phyloP scores from a whole-genome alignment of 306 rosid species.

The Lathyrus tuberosus region DNA sequence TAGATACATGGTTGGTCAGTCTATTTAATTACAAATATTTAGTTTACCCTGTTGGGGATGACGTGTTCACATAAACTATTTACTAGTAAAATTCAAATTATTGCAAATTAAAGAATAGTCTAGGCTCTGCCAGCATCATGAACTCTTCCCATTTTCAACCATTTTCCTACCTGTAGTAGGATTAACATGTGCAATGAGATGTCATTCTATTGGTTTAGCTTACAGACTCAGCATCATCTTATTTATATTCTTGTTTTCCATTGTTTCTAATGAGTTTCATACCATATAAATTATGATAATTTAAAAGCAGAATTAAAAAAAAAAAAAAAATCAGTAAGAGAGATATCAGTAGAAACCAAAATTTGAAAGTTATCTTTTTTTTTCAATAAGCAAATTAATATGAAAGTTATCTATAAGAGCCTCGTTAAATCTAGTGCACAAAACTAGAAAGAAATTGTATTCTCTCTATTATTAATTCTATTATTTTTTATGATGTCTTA shows the following conservation, averaged over 20 bases:
- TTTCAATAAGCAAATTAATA: no score
- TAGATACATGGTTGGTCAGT: neutral
- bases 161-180: neutral
- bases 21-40: neutral
- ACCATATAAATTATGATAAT: neutral
- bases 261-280: neutral
- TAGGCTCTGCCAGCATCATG: neutral
- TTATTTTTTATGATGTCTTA: neutral
- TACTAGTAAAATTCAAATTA: neutral
- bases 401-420: neutral
- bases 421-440: neutral
- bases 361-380: neutral
- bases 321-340: neutral
- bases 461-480: neutral
- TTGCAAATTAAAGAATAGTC: neutral
- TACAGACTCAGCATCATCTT: neutral
- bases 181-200: conserved; percentile 1
- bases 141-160: neutral
- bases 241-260: neutral
- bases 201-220: neutral
- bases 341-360: neutral
- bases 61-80: neutral
- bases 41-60: neutral
- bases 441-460: neutral
- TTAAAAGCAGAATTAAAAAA: neutral